Percentiles rank a stretch among this genome's conserved stretches.
These are phyloP conservation scores for Zea luxurians DNA, from an alignment of 176 grass and related monocot genomes.

Conservation along the genomic window DNA sequence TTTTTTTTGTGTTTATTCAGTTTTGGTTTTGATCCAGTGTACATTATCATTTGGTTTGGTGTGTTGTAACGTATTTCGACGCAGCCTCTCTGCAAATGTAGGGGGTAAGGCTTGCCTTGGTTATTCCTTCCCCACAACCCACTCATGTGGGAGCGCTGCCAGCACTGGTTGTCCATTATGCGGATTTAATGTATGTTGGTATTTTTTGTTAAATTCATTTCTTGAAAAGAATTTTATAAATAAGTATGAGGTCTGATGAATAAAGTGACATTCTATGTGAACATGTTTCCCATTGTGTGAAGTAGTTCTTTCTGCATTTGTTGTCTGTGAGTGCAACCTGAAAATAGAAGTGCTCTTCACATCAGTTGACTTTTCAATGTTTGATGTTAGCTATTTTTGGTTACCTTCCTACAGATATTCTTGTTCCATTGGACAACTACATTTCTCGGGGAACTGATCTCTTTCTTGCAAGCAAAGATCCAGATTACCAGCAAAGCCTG, in stretches of 20 bases:
- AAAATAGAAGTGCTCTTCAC: not conserved
- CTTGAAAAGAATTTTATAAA: not conserved
- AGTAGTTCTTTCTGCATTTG: not conserved
- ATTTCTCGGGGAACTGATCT: slow-evolving; percentile 74
- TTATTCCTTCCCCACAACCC: too few species aligned
- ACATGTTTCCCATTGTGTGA: not conserved
- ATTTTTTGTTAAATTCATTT: not conserved
- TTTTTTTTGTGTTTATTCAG: not conserved
- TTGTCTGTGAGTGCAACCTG: not conserved
- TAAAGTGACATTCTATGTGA: not conserved
- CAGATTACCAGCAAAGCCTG: slow-evolving; percentile 85
- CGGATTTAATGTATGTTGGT: not conserved
- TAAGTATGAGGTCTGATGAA: not conserved
- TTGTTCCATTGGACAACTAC: slow-evolving; percentile 89
- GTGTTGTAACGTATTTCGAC: not conserved
- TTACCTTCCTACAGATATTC: slow-evolving; percentile 59
- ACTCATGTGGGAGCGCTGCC: too few species aligned
- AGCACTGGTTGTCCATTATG: too few species aligned
- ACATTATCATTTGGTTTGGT: not conserved
- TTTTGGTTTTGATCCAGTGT: not conserved
- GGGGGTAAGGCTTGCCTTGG: too few species aligned
- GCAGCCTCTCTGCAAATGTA: too few species aligned
- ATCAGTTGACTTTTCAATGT: not conserved
- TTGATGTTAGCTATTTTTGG: slow-evolving; percentile 18
- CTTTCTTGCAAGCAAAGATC: slow-evolving; percentile 82